Conservation (phyloP, 345 rosid species). For the Populus ilicifolia region DNA sequence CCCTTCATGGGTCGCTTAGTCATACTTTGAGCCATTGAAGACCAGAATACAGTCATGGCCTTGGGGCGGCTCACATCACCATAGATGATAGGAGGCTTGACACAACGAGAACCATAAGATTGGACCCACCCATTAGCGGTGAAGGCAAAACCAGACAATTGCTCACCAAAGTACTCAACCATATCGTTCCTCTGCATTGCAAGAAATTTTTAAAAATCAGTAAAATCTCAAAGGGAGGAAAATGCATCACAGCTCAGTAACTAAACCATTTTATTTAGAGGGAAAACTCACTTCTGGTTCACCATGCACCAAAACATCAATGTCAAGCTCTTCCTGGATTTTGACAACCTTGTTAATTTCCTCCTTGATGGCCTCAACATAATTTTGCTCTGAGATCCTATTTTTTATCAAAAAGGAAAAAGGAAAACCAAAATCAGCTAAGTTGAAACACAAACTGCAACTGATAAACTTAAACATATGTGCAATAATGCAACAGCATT, state of each 20-base stretch:
- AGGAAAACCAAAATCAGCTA: not conserved
- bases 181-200: conserved; percentile 76
- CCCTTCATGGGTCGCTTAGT: conserved; percentile 96
- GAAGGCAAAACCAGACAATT: conserved; percentile 91
- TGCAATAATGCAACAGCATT: not conserved
- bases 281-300: conserved; percentile 79
- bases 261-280: not conserved
- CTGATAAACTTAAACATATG: not conserved
- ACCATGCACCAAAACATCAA: conserved; percentile 95
- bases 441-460: not conserved
- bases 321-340: conserved; percentile 85
- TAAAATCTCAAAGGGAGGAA: not conserved
- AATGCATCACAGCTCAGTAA: not conserved
- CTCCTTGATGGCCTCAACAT: conserved; percentile 79
- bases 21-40: conserved; percentile 91
- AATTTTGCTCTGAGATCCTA: conserved; percentile 93
- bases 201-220: not conserved
- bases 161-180: conserved; percentile 99
- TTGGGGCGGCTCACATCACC: conserved; percentile 99
- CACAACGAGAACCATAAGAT: conserved; percentile 95
- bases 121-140: conserved; percentile 97
- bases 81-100: conserved; percentile 93
- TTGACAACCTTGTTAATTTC: conserved; percentile 88
- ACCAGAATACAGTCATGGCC: conserved; percentile 98
- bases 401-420: not conserved